Base-by-base conservation (phyloP, 1,284 basidiomycete species). In the Trametes sp. region DNA sequence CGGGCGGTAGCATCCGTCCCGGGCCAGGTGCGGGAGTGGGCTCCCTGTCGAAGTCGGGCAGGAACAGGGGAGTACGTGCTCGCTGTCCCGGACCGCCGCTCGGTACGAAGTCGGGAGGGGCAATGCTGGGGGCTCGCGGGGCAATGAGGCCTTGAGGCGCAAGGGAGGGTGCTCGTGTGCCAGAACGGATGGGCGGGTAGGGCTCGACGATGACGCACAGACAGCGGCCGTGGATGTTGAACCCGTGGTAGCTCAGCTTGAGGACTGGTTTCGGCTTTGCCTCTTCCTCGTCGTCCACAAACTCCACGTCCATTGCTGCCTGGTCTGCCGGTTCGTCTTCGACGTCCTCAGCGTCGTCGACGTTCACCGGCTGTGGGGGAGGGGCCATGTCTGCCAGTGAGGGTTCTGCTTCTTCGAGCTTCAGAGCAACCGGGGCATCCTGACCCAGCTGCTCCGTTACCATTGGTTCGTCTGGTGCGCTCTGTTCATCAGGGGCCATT, bases 151-250 rank as follows among this genome's bases (percentile, higher is more conserved):
- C 69, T 8, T 67, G 64, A 5, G 75, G 73, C 24, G 72, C 71
- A 7, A 79, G 70, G 8, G 81, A 78, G 29, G 77, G 75, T 0
- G 75, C 75, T 51, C 76, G 77, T 4, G 81, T 70, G 36, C 71
- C 71, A 4, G 77, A 69, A 35, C 80, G 81, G 49, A 87, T 72
- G 19, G 83, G 76, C 5, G 89, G 88, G 81, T 87, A 92, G 19
- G 91, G 92, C 72, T 93, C 91, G 21, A 92, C 86, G 28, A 93
- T 87, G 28, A 93, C 82, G 70, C 89, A 93, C 24, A 93, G 81
- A 72, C 88, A 92, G 54, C 84, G 84, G 0, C 86, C 87, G 59
- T 83, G 83, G 59, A 92, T 87, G 55, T 76, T 81, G 73, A 92
- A 92, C 14, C 87, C 87, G 67, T 84, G 82, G 65, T 90, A 93